phyloP scores from a whole-genome alignment of 306 rosid species.

The Rosa multiflora region DNA sequence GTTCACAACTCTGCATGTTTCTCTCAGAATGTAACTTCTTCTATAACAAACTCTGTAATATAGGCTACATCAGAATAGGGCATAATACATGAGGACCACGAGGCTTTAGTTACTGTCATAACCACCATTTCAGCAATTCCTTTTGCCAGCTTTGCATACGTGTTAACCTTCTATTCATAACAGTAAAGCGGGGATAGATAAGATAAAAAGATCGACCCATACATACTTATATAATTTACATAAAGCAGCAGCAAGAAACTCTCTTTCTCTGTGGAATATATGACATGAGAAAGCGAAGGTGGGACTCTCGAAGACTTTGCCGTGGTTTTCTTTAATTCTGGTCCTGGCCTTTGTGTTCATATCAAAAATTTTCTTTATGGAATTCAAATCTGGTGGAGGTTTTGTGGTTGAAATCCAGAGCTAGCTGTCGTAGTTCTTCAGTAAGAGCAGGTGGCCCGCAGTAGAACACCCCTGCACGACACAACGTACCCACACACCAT shows the following conservation, averaged over 20 bases:
- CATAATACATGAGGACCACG: neutral
- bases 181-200: neutral
- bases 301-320: neutral
- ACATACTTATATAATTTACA: neutral
- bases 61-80: neutral
- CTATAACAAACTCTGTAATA: neutral
- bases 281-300: slow-evolving; percentile 1
- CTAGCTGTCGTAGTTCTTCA: slow-evolving; percentile 42
- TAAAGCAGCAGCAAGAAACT: neutral
- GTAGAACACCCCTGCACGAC: slow-evolving; percentile 63
- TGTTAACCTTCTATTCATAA: neutral
- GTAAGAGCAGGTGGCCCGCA: slow-evolving; percentile 47
- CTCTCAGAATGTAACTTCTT: neutral
- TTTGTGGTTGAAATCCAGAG: slow-evolving; percentile 52
- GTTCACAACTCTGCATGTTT: neutral
- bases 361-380: slow-evolving; percentile 22
- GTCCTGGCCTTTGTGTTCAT: neutral
- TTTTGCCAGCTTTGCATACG: neutral
- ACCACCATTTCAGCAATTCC: neutral
- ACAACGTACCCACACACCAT: neutral
- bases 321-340: neutral
- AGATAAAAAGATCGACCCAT: neutral
- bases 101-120: neutral
- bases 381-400: slow-evolving; percentile 34
- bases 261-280: neutral